Conservation (phyloP, 2,329 filamentous ascomycete genomes). For the Exophiala mesophila region DNA sequence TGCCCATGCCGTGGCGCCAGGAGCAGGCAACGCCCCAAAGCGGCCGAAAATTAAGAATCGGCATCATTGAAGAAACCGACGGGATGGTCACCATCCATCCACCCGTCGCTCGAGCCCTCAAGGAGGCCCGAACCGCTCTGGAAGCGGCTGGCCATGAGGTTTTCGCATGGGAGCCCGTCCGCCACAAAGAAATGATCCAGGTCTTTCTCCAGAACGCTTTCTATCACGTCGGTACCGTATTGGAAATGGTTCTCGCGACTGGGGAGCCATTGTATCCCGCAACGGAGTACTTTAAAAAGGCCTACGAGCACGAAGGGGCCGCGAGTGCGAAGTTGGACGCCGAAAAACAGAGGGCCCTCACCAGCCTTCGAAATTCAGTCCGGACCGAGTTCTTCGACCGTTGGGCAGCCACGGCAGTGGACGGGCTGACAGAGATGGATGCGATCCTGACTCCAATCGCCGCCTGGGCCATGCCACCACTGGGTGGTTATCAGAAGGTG, state of each 20-base stretch:
- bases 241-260: too few species aligned
- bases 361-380: slow-evolving; percentile 25
- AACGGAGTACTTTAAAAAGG: too few species aligned
- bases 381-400: slow-evolving; percentile 27
- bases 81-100: slow-evolving; percentile 35
- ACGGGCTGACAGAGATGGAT: slow-evolving; percentile 24
- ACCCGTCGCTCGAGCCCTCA: slow-evolving; percentile 34
- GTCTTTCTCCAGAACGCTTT: too few species aligned
- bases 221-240: too few species aligned
- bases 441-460: slow-evolving; percentile 28
- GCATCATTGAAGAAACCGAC: slow-evolving; percentile 35
- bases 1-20: slow-evolving; percentile 37
- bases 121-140: slow-evolving; percentile 31
- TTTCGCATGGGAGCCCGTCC: slow-evolving; percentile 30
- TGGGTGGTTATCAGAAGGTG: slow-evolving; percentile 21
- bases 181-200: slow-evolving; percentile 31
- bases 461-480: slow-evolving; percentile 25
- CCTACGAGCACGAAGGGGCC: too few species aligned
- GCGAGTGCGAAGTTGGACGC: too few species aligned
- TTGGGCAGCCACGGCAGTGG: slow-evolving; percentile 27
- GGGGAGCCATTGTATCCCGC: too few species aligned
- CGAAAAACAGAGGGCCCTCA: neutral
- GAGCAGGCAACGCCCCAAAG: slow-evolving; percentile 31
- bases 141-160: slow-evolving; percentile 36
- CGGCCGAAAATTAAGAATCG: slow-evolving; percentile 35